Base-by-base conservation (phyloP, 148 eudicot species). In the Polygonum maritimum region DNA sequence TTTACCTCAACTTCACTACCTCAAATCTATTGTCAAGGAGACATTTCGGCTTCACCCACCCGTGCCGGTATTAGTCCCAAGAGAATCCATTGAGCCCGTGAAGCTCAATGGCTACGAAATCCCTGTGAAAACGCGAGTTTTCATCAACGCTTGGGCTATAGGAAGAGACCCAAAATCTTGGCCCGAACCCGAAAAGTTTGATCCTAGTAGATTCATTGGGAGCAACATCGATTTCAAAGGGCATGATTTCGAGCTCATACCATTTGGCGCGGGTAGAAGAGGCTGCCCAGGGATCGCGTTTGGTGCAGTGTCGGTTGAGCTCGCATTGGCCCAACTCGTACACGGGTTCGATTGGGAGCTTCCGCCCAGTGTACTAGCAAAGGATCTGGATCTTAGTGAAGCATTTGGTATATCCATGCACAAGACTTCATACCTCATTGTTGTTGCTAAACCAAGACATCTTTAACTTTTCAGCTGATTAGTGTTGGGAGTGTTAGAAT, bases 191-290 rank as follows among this genome's bases (percentile, higher is more conserved):
- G 82, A 91, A 38, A 54, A 1, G 67, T 91, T 88, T 67, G 71
- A 80, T 22, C 89, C 89, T 13, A 86, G 86, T 70, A 85, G 90
- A 74, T 89, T 89, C 75, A 38, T 83, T 73, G 76, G 74, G 10
- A 78, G 79, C 67, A 38, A 44, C 40, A 84, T 88, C 57, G 92
- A 88, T 76, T 85, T 77, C 78, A 87, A 77, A 70, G 95, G 92
- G 57, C 85, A 80, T 26, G 88, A 88, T 83, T 90, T 82, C 36
- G 90, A 88, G 85, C 65, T 90, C 76, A 57, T 88, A 65, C 95
- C 92, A 10, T 88, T 88, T 62, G 95, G 95, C 8, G 87, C 89
- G 48, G 95, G 95, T 9, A 76, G 94, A 83, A 77, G 95, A 79
- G 81, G 75, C 6, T 90, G 92, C 70, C 92, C 90, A 2, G 92